Percentiles rank a stretch among this genome's conserved stretches.
Evolutionary conservation across 768 basidiomycete genomes (phyloP).

Genomic region (Boletus vermiculosoides): DNA sequence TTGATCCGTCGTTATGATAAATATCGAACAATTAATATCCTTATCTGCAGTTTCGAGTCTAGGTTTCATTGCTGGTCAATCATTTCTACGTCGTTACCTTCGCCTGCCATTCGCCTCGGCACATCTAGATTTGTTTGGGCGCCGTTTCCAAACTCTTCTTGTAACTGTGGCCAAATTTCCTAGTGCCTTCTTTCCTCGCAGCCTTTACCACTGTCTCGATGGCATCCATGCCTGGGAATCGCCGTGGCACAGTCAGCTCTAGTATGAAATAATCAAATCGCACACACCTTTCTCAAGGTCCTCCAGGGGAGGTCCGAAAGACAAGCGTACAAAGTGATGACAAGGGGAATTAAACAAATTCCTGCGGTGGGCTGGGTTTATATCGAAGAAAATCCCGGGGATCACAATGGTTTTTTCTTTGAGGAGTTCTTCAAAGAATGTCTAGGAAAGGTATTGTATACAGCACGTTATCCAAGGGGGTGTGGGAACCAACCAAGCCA

Average conservation of each 20-base stretch:
- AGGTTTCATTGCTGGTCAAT: not conserved
- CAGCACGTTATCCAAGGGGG: not conserved
- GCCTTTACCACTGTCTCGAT: constrained; percentile 76
- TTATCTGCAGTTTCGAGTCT: not conserved
- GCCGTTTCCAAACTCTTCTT: constrained; percentile 52
- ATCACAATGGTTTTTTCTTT: constrained; percentile 91
- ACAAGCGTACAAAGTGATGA: constrained; percentile 85
- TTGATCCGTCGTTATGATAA: constrained; percentile 51
- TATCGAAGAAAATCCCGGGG: constrained; percentile 88
- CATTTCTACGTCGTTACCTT: not conserved
- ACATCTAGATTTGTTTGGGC: constrained; percentile 23
- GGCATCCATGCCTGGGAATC: constrained; percentile 68
- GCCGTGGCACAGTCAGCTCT: not conserved
- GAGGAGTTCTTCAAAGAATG: constrained; percentile 92
- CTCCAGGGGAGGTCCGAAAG: constrained; percentile 79
- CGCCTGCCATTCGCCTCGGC: too few species aligned
- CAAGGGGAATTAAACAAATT: constrained; percentile 90
- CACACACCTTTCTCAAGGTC: constrained; percentile 71
- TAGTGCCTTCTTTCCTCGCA: constrained; percentile 60
- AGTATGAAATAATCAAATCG: not conserved
- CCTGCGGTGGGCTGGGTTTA: constrained; percentile 74
- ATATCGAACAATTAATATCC: constrained; percentile 2
- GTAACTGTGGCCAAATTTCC: constrained; percentile 68
- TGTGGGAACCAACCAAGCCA: constrained; percentile 59
- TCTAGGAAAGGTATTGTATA: constrained; percentile 38